phyloP scores from a whole-genome alignment of 805 yeast species.

The Jamesozyma hellenica region DNA sequence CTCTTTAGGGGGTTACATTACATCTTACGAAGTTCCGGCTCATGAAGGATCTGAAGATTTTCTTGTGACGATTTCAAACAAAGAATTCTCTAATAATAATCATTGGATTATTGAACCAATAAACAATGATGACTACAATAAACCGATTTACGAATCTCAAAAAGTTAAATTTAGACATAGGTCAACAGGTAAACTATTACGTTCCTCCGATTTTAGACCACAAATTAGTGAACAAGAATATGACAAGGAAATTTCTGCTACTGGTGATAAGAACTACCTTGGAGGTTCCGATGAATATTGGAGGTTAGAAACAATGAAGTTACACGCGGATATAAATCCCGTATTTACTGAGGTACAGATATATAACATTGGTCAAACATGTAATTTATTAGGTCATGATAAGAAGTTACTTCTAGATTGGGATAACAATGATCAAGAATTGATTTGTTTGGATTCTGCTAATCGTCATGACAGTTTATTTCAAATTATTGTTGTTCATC shows the following conservation, averaged over 20 bases:
- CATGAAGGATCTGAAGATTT: slow-evolving; percentile 62
- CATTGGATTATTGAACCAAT: slow-evolving; percentile 59
- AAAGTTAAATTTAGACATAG: slow-evolving; percentile 61
- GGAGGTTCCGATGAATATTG: slow-evolving; percentile 68
- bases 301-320: slow-evolving; percentile 38
- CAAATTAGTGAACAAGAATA: slow-evolving; percentile 89
- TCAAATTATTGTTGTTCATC: slow-evolving; percentile 2
- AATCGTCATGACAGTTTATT: slow-evolving; percentile 2
- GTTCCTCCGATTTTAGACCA: slow-evolving; percentile 61
- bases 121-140: slow-evolving; percentile 12
- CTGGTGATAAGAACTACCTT: slow-evolving; percentile 49
- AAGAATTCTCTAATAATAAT: slow-evolving; percentile 50
- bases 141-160: slow-evolving; percentile 43
- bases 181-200: slow-evolving; percentile 54
- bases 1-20: slow-evolving; percentile 68
- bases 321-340: slow-evolving; percentile 46
- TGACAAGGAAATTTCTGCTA: slow-evolving; percentile 68
- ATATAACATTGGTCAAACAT: slow-evolving; percentile 54
- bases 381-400: slow-evolving; percentile 66
- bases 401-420: slow-evolving; percentile 64
- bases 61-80: slow-evolving; percentile 66
- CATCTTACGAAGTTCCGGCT: slow-evolving; percentile 60
- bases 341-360: slow-evolving; percentile 47
- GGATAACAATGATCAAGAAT: slow-evolving; percentile 83
- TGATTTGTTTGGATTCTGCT: slow-evolving; percentile 72